phyloP scores from a whole-genome alignment of 345 rosid genomes.

The Psidium friedrichsthalianum region DNA sequence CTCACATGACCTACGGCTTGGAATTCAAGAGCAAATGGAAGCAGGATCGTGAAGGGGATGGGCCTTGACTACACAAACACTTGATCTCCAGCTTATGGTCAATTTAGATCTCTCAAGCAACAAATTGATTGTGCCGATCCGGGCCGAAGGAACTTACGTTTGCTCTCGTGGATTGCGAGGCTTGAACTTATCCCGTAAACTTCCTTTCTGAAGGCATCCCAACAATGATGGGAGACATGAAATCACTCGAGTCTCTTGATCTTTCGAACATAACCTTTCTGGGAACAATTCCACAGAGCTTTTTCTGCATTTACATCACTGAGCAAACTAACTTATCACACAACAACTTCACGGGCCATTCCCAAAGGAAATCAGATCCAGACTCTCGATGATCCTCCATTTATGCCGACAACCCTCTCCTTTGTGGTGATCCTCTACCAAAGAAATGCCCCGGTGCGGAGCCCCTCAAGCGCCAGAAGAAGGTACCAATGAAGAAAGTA shows the following conservation, averaged over 20 bases:
- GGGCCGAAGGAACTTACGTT: not conserved
- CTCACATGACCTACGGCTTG: too few species aligned
- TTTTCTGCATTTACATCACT: not conserved
- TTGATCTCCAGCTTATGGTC: not conserved
- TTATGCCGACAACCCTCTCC: not conserved
- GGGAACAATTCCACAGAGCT: not conserved
- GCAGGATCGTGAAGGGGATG: not conserved
- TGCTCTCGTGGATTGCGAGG: not conserved
- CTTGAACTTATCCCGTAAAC: not conserved
- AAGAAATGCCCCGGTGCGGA: not conserved
- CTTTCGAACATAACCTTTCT: not conserved
- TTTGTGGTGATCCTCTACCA: not conserved
- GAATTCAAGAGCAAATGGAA: not conserved
- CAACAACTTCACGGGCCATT: not conserved
- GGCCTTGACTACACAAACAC: not conserved
- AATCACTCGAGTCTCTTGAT: not conserved
- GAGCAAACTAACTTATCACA: not conserved
- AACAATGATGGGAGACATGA: not conserved
- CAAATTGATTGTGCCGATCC: slow-evolving; percentile 5
- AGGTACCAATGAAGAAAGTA: not conserved
- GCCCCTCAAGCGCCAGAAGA: not conserved
- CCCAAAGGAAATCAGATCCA: slow-evolving; percentile 1
- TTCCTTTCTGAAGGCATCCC: not conserved
- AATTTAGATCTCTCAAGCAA: slow-evolving; percentile 15
- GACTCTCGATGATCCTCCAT: not conserved